A percentile compares a stretch with the other conserved stretches of the same genome.
phyloP scores from a whole-genome alignment of 1,284 basidiomycete species.

The Pascua sp. region DNA sequence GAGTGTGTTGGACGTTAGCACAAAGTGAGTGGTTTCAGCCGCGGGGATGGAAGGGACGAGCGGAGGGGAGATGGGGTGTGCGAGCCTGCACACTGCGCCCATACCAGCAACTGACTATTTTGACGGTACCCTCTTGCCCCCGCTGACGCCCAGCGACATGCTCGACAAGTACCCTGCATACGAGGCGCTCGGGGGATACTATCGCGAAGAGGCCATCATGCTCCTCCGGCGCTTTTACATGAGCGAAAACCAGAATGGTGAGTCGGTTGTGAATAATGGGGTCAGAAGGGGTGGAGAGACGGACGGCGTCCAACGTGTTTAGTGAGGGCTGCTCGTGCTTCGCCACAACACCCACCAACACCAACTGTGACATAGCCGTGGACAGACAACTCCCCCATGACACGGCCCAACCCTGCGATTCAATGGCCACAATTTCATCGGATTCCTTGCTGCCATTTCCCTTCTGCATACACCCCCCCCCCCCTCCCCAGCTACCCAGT shows the following conservation, averaged over 20 bases:
- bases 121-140: too few relatives aligned
- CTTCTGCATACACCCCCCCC: too few relatives aligned
- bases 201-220: constrained; percentile 92
- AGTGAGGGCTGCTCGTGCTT: too few relatives aligned
- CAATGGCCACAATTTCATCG: too few relatives aligned
- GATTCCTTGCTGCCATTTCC: too few relatives aligned
- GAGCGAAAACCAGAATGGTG: constrained; percentile 90
- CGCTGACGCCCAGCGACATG: constrained; percentile 10
- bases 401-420: too few relatives aligned
- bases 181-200: constrained; percentile 73
- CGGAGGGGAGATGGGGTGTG: too few relatives aligned
- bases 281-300: background rate
- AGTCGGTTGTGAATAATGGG: constrained; percentile 22
- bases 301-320: too few relatives aligned
- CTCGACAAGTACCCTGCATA: constrained; percentile 74
- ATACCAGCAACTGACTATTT: too few relatives aligned
- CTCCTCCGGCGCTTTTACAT: constrained; percentile 90
- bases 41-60: background rate
- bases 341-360: too few relatives aligned
- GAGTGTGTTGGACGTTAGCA: constrained; percentile 84
- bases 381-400: background rate
- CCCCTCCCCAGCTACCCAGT: background rate
- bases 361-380: background rate
- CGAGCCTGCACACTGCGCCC: too few relatives aligned
- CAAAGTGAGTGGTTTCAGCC: constrained; percentile 57